phyloP scores from a whole-genome alignment of 2,329 filamentous ascomycete species.

The Alternaria panax region DNA sequence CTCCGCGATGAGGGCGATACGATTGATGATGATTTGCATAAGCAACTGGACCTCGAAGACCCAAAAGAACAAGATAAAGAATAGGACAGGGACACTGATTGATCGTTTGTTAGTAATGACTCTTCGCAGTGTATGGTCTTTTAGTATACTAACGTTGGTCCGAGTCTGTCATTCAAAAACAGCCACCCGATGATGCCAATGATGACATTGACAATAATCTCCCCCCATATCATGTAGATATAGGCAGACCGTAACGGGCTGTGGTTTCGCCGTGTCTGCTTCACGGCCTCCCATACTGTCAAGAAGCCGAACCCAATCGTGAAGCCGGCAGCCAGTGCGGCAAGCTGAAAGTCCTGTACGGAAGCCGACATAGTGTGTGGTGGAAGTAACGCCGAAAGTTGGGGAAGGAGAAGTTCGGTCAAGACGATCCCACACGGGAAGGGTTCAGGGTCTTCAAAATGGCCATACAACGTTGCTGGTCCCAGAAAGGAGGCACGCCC shows the following conservation, averaged over 20 bases:
- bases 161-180: conserved; percentile 38
- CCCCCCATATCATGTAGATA: conserved; percentile 49
- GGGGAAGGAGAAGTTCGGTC: conserved; percentile 3
- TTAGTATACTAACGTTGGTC: conserved; percentile 36
- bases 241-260: conserved; percentile 45
- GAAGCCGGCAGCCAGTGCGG: conserved; percentile 46
- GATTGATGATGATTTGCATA: conserved; percentile 65
- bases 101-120: conserved; percentile 2
- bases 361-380: conserved; percentile 27
- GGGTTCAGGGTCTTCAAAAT: background rate
- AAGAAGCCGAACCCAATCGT: conserved; percentile 46
- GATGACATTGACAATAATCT: conserved; percentile 37
- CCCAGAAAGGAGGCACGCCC: conserved; percentile 10
- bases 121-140: background rate
- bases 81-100: conserved; percentile 38
- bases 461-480: conserved; percentile 2
- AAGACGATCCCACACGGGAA: background rate
- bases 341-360: conserved; percentile 39
- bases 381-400: background rate
- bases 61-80: conserved; percentile 45
- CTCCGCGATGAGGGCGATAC: conserved; percentile 59
- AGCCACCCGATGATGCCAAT: conserved; percentile 45
- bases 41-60: conserved; percentile 56
- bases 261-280: conserved; percentile 46
- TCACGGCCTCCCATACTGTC: conserved; percentile 47